Evolutionary conservation across 2,329 filamentous ascomycete species (phyloP).

Genomic region (Epichloe baconii): DNA sequence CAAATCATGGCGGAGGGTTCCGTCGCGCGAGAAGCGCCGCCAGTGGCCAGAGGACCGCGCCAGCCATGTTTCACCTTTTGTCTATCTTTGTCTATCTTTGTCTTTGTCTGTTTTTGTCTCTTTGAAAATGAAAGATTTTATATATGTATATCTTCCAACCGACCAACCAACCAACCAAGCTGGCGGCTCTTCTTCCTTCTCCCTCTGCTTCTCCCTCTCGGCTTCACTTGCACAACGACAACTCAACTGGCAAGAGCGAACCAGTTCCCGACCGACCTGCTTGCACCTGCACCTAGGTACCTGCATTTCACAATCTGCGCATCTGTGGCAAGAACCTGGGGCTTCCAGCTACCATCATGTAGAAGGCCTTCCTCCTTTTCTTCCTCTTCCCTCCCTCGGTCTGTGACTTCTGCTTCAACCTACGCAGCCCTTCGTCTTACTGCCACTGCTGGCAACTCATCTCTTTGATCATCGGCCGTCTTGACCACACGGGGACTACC

Average conservation of each 20-base stretch:
- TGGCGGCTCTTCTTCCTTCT: neutral
- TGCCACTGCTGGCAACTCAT: neutral
- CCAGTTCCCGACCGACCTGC: too few species aligned
- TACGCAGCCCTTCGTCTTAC: neutral
- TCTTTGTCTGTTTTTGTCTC: too few species aligned
- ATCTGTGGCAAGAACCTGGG: neutral
- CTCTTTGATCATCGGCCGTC: neutral
- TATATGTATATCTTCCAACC: neutral
- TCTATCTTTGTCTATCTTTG: too few species aligned
- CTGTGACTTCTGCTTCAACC: too few species aligned
- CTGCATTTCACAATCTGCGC: neutral
- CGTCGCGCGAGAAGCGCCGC: neutral
- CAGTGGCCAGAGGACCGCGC: neutral
- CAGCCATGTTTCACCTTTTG: slow-evolving; percentile 2
- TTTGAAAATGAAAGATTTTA: too few species aligned
- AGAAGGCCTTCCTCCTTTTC: neutral
- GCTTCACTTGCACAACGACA: neutral
- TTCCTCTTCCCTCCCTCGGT: neutral
- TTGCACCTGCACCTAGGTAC: too few species aligned
- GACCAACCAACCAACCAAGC: neutral
- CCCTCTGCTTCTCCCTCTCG: neutral
- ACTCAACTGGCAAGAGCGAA: neutral
- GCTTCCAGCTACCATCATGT: neutral
- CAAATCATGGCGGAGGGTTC: too few species aligned
- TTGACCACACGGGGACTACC: too few species aligned